Percentiles rank a stretch among this genome's conserved stretches.
phyloP scores from a whole-genome alignment of 1,139 yeast genomes.

The Candida labiduridarum region DNA sequence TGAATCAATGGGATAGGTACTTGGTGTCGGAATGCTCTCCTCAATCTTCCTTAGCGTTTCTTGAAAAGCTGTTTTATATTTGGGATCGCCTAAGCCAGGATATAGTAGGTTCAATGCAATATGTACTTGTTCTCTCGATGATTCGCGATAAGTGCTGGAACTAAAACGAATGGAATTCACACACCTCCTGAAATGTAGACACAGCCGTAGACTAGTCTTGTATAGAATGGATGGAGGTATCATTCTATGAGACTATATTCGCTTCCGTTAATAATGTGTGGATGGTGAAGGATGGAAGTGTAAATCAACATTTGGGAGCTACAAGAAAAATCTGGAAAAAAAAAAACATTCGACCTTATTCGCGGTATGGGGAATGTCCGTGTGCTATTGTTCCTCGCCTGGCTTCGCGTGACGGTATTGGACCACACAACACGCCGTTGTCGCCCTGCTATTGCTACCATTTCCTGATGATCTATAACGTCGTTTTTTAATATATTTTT shows the following conservation, averaged over 20 bases:
- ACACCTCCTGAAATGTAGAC: not conserved
- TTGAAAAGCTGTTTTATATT: not conserved
- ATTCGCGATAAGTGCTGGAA: not conserved
- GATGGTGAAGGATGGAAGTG: too few relatives aligned
- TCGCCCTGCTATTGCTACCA: too few relatives aligned
- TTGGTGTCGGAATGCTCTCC: not conserved
- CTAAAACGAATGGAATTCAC: not conserved
- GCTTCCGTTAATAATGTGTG: too few relatives aligned
- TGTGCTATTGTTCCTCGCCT: too few relatives aligned
- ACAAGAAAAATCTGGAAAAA: too few relatives aligned
- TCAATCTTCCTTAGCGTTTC: not conserved
- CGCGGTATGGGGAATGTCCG: too few relatives aligned
- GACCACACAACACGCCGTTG: too few relatives aligned
- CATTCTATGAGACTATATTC: too few relatives aligned
- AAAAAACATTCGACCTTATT: too few relatives aligned
- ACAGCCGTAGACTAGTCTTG: not conserved
- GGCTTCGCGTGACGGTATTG: too few relatives aligned
- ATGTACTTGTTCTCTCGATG: constrained; percentile 2
- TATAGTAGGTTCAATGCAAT: constrained; percentile 11
- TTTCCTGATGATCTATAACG: too few relatives aligned
- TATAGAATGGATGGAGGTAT: not conserved
- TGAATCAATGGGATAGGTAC: not conserved
- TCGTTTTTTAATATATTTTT: not conserved
- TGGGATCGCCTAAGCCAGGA: constrained; percentile 10
- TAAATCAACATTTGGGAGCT: too few relatives aligned